phyloP scores from a whole-genome alignment of 495 filamentous ascomycete species.

The Trypethelium eluteriae region DNA sequence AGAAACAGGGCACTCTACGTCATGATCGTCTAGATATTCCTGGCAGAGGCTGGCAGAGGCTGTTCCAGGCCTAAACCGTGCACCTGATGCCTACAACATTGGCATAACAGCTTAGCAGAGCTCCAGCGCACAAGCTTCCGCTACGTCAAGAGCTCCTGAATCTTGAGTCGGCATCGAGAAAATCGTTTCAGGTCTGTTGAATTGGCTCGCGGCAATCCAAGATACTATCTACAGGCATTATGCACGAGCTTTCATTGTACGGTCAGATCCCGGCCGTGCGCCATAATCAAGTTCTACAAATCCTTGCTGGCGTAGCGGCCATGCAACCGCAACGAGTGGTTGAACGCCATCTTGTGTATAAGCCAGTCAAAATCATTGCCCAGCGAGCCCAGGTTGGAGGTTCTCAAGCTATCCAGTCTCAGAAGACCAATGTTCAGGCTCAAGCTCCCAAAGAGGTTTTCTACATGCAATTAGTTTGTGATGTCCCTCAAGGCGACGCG shows the following conservation, averaged over 20 bases:
- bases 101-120: not conserved
- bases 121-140: not conserved
- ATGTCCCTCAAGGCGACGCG: not conserved
- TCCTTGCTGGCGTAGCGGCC: conserved; percentile 59
- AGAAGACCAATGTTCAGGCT: conserved; percentile 21
- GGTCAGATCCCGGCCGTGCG: conserved; percentile 41
- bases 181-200: not conserved
- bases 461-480: conserved; percentile 37
- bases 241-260: conserved; percentile 51
- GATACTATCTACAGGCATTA: conserved; percentile 15
- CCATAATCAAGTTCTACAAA: conserved; percentile 54
- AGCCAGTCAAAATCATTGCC: conserved; percentile 37
- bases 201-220: not conserved
- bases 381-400: conserved; percentile 24
- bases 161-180: not conserved
- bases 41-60: not conserved
- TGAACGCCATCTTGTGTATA: conserved; percentile 60
- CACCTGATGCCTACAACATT: not conserved
- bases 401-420: conserved; percentile 27
- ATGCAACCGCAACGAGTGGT: conserved; percentile 55
- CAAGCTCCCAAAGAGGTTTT: conserved; percentile 32
- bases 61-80: not conserved
- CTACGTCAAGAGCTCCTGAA: not conserved
- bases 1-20: not conserved
- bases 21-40: not conserved